Conservation (phyloP, 305 asterid genomes). For the Solanum hybrid region DNA sequence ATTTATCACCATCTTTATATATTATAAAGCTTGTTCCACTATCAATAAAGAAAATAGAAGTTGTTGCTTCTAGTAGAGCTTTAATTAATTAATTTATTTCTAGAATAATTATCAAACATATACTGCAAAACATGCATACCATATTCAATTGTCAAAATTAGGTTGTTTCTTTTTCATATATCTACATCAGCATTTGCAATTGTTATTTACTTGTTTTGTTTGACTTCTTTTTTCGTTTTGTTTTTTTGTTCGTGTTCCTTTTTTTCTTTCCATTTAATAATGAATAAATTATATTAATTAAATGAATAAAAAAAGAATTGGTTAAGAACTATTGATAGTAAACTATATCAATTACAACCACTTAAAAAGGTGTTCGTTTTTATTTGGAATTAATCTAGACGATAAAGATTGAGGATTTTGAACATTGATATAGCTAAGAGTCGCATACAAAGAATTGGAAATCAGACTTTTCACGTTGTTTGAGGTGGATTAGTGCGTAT, state of each 20-base stretch:
- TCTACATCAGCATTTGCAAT: background rate
- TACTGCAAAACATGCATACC: background rate
- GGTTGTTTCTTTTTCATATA: background rate
- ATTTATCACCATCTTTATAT: background rate
- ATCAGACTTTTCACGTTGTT: fast-evolving
- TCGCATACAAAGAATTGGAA: background rate
- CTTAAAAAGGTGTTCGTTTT: background rate
- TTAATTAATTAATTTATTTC: background rate
- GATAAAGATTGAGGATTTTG: no score
- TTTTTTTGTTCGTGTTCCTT: background rate
- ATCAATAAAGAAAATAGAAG: background rate
- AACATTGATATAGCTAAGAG: background rate
- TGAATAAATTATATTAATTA: background rate
- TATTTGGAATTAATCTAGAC: background rate
- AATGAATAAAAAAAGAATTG: background rate
- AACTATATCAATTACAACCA: background rate
- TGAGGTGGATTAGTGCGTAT: background rate
- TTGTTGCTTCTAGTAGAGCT: background rate
- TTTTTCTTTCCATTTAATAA: background rate
- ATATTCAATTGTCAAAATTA: background rate
- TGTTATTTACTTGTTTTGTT: background rate
- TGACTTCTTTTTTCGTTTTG: background rate
- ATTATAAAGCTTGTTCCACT: background rate
- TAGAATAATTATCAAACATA: background rate
- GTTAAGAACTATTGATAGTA: background rate